Evolutionary conservation across 495 filamentous ascomycete species (phyloP).

Genomic region (Elasticomyces elasticus): DNA sequence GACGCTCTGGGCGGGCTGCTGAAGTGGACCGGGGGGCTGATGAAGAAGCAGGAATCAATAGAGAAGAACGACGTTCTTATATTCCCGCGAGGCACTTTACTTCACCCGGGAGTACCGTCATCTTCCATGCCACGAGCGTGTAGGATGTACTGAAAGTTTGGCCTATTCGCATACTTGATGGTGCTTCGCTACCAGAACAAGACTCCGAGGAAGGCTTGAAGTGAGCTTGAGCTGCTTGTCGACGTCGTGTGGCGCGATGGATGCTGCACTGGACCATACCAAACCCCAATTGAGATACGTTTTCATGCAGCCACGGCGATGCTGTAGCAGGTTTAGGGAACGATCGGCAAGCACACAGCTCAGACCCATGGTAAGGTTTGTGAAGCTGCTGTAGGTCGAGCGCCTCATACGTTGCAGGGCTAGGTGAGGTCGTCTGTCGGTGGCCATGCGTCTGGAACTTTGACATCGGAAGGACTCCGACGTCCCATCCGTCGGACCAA

Average conservation of each 20-base stretch:
- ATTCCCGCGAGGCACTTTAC: neutral
- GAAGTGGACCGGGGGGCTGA: neutral
- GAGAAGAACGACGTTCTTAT: neutral
- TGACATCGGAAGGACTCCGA: neutral
- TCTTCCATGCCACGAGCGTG: neutral
- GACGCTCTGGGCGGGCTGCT: neutral
- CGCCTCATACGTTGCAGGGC: no score
- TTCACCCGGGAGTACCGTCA: neutral
- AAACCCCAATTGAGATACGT: no score
- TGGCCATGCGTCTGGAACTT: no score
- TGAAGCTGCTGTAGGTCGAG: no score
- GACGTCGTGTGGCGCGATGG: neutral
- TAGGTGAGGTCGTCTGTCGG: no score
- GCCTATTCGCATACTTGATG: neutral
- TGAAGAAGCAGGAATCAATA: neutral
- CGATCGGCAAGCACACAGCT: no score
- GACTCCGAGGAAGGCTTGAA: neutral
- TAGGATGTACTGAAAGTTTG: neutral
- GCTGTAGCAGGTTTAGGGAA: no score
- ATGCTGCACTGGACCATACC: neutral
- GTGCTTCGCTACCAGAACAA: neutral
- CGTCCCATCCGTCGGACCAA: neutral
- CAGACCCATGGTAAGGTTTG: no score
- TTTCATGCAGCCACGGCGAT: no score
- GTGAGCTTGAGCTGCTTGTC: neutral